Conservation (phyloP, 192 early-diverging fungal species). For the Entomortierella beljakovae region DNA sequence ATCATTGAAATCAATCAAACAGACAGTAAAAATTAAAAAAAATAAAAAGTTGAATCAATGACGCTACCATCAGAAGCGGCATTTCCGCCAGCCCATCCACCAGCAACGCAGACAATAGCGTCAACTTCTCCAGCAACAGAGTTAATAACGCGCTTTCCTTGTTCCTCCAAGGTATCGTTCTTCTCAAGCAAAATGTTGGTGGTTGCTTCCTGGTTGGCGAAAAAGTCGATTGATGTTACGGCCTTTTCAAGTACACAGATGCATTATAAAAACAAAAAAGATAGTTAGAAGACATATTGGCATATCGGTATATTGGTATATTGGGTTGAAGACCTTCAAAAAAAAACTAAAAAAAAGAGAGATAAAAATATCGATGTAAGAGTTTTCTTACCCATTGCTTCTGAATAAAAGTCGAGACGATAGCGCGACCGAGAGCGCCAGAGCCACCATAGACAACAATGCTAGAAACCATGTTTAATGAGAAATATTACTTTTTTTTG, state of each 20-base stretch:
- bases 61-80: constrained; percentile 69
- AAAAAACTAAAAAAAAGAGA: neutral
- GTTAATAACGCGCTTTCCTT: constrained; percentile 68
- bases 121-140: constrained; percentile 71
- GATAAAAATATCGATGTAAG: neutral
- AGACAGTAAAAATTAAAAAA: too few species aligned
- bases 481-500: too few species aligned
- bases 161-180: constrained; percentile 62
- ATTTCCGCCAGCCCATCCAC: constrained; percentile 96
- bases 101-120: constrained; percentile 93
- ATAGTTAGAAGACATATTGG: neutral
- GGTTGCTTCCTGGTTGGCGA: constrained; percentile 77
- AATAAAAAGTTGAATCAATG: neutral
- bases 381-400: constrained; percentile 71
- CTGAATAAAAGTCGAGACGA: constrained; percentile 78
- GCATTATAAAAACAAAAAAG: neutral
- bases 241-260: constrained; percentile 49
- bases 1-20: too few species aligned
- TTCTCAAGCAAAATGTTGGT: constrained; percentile 73
- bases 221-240: constrained; percentile 84
- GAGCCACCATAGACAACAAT: constrained; percentile 92
- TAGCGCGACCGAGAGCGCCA: constrained; percentile 86
- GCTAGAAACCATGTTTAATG: constrained; percentile 60
- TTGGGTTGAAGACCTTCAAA: neutral
- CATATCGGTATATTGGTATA: neutral